Evolutionary conservation across 2,329 filamentous ascomycete species (phyloP).

Genomic region (Fonsecaea nubica): DNA sequence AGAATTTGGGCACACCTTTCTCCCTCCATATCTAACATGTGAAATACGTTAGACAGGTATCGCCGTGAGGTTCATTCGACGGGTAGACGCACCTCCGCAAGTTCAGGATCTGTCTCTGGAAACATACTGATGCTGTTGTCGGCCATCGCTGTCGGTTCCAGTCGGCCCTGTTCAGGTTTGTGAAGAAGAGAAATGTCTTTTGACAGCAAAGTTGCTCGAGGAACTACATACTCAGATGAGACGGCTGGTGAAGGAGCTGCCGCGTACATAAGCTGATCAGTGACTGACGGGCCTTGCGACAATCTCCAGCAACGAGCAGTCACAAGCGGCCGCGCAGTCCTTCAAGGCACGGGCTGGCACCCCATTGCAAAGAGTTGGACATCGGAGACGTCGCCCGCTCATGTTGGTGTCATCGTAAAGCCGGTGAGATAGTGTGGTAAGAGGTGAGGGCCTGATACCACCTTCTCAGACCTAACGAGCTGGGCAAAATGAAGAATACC

Average conservation of each 20-base stretch:
- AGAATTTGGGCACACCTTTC: constrained; percentile 25
- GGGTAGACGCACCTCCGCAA: constrained; percentile 17
- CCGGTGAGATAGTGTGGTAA: neutral
- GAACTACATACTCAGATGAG: neutral
- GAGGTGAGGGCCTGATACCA: neutral
- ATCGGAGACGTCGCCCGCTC: neutral
- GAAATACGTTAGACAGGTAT: neutral
- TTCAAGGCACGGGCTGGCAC: neutral
- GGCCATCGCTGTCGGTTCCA: constrained; percentile 6
- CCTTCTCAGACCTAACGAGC: neutral
- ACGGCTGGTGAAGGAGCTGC: neutral
- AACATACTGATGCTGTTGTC: neutral
- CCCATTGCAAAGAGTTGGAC: neutral
- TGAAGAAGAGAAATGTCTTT: neutral
- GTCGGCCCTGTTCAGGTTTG: neutral
- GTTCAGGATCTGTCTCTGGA: constrained; percentile 24
- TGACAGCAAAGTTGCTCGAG: neutral
- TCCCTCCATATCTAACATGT: constrained; percentile 30
- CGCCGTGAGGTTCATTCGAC: neutral
- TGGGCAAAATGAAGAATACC: neutral
- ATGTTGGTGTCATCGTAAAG: neutral
- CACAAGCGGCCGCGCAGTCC: neutral
- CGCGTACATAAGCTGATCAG: neutral
- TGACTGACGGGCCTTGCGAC: neutral
- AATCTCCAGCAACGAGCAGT: neutral